Conservation (phyloP, 106 monocot species). For the Acorus calamus region DNA sequence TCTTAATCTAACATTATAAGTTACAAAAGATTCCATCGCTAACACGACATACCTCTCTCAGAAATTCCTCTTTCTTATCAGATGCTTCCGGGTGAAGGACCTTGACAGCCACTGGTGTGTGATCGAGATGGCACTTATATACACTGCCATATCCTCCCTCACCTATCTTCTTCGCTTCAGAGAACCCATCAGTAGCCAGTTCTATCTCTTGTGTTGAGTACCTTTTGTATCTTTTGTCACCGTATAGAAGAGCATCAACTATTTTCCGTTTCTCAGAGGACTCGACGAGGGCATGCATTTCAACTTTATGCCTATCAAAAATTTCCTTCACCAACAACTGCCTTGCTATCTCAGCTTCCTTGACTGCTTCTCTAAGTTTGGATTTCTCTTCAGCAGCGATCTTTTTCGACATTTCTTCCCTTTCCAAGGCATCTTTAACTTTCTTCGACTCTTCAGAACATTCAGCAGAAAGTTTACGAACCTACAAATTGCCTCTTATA, state of each 20-base stretch:
- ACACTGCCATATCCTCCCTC: conserved; percentile 78
- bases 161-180: conserved; percentile 73
- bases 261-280: conserved; percentile 31
- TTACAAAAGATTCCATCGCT: neutral
- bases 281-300: conserved; percentile 28
- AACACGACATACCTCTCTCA: conserved; percentile 56
- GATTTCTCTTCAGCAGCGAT: conserved; percentile 46
- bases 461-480: conserved; percentile 39
- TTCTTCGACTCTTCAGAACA: conserved; percentile 41
- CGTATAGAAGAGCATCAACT: conserved; percentile 31
- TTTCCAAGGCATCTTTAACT: conserved; percentile 39
- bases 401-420: conserved; percentile 33
- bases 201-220: conserved; percentile 70
- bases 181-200: conserved; percentile 75
- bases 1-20: neutral
- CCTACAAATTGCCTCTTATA: conserved; percentile 25
- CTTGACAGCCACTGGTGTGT: conserved; percentile 83
- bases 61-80: conserved; percentile 62
- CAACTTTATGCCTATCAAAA: conserved; percentile 32
- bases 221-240: conserved; percentile 31
- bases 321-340: conserved; percentile 34
- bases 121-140: conserved; percentile 72
- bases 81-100: conserved; percentile 46
- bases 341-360: conserved; percentile 38
- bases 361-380: conserved; percentile 38